These are phyloP conservation scores for Aureoboletus auriporus DNA, from an alignment of 768 basidiomycete genomes.

Conservation along the genomic window DNA sequence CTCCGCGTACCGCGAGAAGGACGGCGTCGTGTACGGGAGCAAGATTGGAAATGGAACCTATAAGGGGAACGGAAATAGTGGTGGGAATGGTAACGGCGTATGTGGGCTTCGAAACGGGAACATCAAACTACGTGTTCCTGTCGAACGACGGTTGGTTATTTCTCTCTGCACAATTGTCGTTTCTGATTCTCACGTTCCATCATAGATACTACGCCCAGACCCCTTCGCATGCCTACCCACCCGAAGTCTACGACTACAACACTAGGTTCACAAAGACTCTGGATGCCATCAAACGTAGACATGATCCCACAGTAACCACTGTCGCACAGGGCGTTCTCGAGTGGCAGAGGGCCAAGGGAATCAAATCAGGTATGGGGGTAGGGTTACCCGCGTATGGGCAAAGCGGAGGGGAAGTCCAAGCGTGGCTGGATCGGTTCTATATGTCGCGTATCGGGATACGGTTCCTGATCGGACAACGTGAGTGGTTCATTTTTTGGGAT, in stretches of 20 bases:
- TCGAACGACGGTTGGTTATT: constrained; percentile 66
- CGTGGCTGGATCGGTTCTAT: constrained; percentile 96
- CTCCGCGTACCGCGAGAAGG: constrained; percentile 3
- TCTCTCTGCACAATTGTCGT: not conserved
- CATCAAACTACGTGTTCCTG: constrained; percentile 72
- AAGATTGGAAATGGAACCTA: constrained; percentile 10
- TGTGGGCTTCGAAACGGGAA: constrained; percentile 46
- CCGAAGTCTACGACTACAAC: constrained; percentile 92
- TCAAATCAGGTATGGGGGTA: constrained; percentile 25
- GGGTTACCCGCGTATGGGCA: constrained; percentile 39
- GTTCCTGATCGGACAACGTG: constrained; percentile 94
- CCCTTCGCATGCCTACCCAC: constrained; percentile 74
- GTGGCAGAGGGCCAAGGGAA: constrained; percentile 67
- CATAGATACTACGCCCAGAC: constrained; percentile 85
- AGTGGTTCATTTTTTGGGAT: constrained; percentile 24
- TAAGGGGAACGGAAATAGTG: constrained; percentile 20
- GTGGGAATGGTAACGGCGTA: constrained; percentile 28
- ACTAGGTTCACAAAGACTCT: constrained; percentile 82
- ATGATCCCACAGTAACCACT: constrained; percentile 97
- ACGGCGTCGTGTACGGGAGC: constrained; percentile 4
- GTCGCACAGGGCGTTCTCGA: constrained; percentile 95
- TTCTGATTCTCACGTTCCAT: constrained; percentile 5
- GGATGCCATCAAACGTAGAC: constrained; percentile 86
- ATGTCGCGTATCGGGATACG: constrained; percentile 94
- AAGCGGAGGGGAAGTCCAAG: constrained; percentile 85